Conservation (phyloP, 768 basidiomycete genomes). For the Agaricus blazei region DNA sequence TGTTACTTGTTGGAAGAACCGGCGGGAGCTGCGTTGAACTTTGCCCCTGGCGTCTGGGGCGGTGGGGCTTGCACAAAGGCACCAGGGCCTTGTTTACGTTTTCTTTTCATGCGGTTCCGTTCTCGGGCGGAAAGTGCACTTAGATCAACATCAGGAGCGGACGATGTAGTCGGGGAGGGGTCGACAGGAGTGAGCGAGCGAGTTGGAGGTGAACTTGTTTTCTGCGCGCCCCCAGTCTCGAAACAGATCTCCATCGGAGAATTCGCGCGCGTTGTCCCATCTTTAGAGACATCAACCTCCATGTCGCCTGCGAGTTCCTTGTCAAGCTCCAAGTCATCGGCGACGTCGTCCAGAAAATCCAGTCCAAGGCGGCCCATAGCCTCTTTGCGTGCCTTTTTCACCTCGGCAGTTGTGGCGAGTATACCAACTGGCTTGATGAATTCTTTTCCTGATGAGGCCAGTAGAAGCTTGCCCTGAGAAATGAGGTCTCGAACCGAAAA, state of each 20-base stretch:
- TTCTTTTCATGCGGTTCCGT: constrained; percentile 89
- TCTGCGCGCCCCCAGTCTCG: constrained; percentile 28
- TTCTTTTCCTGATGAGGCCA: constrained; percentile 93
- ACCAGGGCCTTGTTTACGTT: constrained; percentile 82
- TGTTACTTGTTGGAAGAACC: constrained; percentile 58
- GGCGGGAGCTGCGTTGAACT: constrained; percentile 54
- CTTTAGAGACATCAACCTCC: constrained; percentile 26
- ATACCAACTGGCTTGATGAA: constrained; percentile 73
- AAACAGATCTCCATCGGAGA: constrained; percentile 31
- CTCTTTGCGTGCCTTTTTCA: constrained; percentile 83
- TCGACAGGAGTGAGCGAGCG: constrained; percentile 43
- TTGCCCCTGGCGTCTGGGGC: constrained; percentile 51
- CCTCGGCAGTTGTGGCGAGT: constrained; percentile 68
- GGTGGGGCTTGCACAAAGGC: constrained; percentile 78
- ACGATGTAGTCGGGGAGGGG: constrained; percentile 42
- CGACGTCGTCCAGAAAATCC: constrained; percentile 75
- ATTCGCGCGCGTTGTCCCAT: constrained; percentile 1
- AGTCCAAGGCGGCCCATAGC: constrained; percentile 86
- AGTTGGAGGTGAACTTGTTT: constrained; percentile 34
- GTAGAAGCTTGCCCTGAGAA: constrained; percentile 68
- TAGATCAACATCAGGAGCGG: constrained; percentile 41
- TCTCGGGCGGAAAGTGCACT: constrained; percentile 82
- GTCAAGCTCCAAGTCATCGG: constrained; percentile 82
- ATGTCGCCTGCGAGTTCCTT: constrained; percentile 68
- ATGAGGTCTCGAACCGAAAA: constrained; percentile 79